These are phyloP conservation scores for Prunus mira DNA, from an alignment of 306 rosid species.

Conservation along the genomic window DNA sequence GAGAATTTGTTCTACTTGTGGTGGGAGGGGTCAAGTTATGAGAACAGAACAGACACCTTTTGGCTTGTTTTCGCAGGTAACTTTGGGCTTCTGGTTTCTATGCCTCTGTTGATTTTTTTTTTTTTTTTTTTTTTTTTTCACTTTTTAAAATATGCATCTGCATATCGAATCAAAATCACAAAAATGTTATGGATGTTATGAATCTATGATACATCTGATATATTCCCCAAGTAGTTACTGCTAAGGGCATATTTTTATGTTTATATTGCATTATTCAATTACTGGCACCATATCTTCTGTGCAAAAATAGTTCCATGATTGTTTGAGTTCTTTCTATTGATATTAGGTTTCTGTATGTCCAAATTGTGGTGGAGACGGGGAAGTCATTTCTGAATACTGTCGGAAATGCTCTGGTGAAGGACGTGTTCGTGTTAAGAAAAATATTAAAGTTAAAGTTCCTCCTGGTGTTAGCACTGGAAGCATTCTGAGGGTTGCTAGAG, in stretches of 20 bases:
- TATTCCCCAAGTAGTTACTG: background rate
- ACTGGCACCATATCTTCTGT: background rate
- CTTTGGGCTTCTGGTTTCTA: slow-evolving; percentile 11
- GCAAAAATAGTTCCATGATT: background rate
- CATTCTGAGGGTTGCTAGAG: slow-evolving; percentile 89
- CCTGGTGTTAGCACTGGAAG: slow-evolving; percentile 91
- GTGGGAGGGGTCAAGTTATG: slow-evolving; percentile 99
- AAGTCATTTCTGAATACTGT: slow-evolving; percentile 82
- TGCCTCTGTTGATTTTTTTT: slow-evolving; percentile 8
- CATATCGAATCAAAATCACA: background rate
- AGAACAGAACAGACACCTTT: slow-evolving; percentile 99
- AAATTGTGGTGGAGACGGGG: slow-evolving; percentile 90
- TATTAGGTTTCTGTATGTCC: slow-evolving; percentile 90
- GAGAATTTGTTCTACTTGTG: slow-evolving; percentile 95
- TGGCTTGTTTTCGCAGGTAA: slow-evolving; percentile 97
- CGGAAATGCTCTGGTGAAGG: slow-evolving; percentile 92
- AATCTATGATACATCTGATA: background rate
- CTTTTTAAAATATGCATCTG: slow-evolving; percentile 2
- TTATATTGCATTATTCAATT: background rate
- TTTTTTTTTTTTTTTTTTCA: slow-evolving; percentile 1
- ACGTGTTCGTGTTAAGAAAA: slow-evolving; percentile 73
- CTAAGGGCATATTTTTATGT: background rate
- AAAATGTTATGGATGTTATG: background rate
- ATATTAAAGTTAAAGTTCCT: slow-evolving; percentile 87
- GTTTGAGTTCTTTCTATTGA: slow-evolving; percentile 3